A percentile compares a stretch with the other conserved stretches of the same genome.
These are phyloP conservation scores for Secale cereale DNA, from an alignment of 176 grass and related monocot species.

Conservation along the genomic window DNA sequence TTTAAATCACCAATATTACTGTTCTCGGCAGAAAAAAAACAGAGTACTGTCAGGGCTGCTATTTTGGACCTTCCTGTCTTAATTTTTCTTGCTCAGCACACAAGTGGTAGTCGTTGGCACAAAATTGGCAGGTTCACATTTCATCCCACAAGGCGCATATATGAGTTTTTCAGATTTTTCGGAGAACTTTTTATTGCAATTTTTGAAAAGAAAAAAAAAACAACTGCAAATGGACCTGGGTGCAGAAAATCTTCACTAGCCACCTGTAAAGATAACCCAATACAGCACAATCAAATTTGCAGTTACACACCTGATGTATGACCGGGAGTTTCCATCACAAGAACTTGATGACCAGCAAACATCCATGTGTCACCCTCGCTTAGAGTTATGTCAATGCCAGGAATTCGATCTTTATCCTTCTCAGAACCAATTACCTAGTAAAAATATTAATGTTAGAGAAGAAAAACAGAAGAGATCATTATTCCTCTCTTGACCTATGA, in stretches of 20 bases:
- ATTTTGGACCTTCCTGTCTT: neutral
- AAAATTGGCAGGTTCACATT: neutral
- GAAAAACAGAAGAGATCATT: neutral
- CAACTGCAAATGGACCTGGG: neutral
- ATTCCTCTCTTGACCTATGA: neutral
- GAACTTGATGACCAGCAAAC: conserved; percentile 92
- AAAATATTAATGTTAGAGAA: conserved; percentile 20
- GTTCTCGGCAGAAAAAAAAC: neutral
- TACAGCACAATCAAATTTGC: neutral
- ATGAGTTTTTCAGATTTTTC: neutral
- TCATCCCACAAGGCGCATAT: neutral
- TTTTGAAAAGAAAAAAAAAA: neutral
- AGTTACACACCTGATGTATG: conserved; percentile 70
- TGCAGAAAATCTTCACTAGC: neutral
- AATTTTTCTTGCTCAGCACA: neutral
- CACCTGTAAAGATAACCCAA: neutral
- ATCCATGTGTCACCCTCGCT: conserved; percentile 93
- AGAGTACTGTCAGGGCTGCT: neutral
- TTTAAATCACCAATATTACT: neutral
- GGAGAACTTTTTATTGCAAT: neutral
- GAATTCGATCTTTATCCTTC: conserved; percentile 95
- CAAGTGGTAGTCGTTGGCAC: neutral
- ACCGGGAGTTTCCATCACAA: conserved; percentile 96
- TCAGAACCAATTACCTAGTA: conserved; percentile 84
- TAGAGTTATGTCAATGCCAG: conserved; percentile 90